phyloP scores from a whole-genome alignment of 2,329 filamentous ascomycete species.

The Botrytis fragariae region DNA sequence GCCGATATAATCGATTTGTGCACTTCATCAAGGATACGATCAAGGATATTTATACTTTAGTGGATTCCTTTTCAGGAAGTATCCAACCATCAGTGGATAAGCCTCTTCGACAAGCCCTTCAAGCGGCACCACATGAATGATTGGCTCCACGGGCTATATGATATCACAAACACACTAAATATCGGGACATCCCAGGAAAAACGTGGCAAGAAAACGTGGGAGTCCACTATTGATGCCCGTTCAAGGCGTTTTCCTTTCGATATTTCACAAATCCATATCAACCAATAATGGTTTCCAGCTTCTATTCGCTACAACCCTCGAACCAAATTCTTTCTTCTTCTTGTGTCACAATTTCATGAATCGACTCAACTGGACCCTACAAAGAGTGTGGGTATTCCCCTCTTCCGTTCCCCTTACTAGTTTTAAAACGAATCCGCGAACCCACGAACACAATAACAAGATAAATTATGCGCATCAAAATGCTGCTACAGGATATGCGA shows the following conservation, averaged over 20 bases:
- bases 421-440: background rate
- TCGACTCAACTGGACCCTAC: background rate
- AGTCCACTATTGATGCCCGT: conserved; percentile 18
- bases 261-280: background rate
- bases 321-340: background rate
- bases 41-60: background rate
- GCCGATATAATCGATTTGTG: conserved; percentile 11
- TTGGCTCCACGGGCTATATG: background rate
- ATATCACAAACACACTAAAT: background rate
- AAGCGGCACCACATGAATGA: background rate
- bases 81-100: background rate
- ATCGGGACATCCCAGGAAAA: conserved; percentile 9
- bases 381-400: background rate
- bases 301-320: background rate
- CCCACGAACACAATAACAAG: background rate
- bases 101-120: background rate
- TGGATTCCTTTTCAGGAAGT: background rate
- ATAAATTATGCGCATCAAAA: background rate
- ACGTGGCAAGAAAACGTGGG: conserved; percentile 20
- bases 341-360: background rate
- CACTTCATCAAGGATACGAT: background rate
- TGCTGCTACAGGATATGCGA: background rate
- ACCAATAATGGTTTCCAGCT: background rate
- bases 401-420: conserved; percentile 1
- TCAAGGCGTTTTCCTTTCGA: background rate